Base-by-base conservation (phyloP, 768 basidiomycete species). In the Kwoniella pini region DNA sequence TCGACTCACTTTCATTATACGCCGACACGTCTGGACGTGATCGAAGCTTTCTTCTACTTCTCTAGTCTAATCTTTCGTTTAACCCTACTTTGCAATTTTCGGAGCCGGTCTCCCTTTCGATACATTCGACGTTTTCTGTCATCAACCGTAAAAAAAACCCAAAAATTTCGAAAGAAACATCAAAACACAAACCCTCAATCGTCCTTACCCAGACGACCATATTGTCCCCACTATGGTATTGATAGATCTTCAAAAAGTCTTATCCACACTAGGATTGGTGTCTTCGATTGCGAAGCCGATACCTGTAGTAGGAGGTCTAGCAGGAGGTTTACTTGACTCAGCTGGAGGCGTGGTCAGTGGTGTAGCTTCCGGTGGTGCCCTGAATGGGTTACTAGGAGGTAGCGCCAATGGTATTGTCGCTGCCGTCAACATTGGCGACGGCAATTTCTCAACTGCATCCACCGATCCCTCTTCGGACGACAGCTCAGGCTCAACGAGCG, bases 201-300 rank as follows among this genome's bases (percentile, higher is more conserved):
- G 5, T 52, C 55, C 61, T 31, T 36, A 19, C n/a, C 27, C 27
- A 4, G n/a, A n/a, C n/a, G 9, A 31, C 40, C 40, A 27, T 3
- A 43, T 24, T 46, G 11, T 33, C 31, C 21, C 27, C 24, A 40
- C 54, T 27, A 71, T 71, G 69, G 64, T 65, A 4, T 60, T 70
- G 24, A 63, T 71, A 57, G 64, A 71, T 50, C 54, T 71, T 2
- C 63, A 65, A 55, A 66, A 63, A 49, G 67, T 71, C 36, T 33
- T 67, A 10, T 46, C 55, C 11, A 54, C 65, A 2, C 55, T 71
- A 26, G 69, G 69, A 26, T 43, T 71, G 15, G 66, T 71, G 10
- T 65, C 66, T 1, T 71, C 69, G 39, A 60, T 70, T 43, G 54
- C 51, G 36, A 67, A 67, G 44, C 65, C 69, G 1, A 39, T 67